Base-by-base conservation (phyloP, 306 rosid genomes). In the Cucumis hystrix region DNA sequence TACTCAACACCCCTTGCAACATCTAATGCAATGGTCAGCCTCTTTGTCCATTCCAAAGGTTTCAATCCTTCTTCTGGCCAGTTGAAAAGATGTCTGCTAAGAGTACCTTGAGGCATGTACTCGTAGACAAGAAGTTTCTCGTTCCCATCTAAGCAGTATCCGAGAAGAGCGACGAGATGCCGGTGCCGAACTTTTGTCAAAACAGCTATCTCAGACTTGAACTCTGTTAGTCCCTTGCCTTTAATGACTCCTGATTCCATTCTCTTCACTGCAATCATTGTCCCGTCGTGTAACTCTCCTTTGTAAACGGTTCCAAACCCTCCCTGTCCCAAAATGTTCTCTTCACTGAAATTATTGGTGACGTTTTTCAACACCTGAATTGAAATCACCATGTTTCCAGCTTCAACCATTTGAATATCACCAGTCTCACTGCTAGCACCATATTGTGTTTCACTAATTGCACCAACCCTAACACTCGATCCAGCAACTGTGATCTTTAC, bases 1-100 rank as follows among this genome's bases (percentile, higher is more conserved):
- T 93, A 93, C 87, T 93, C 98, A 17, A 93, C 98, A 59, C 90
- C 98, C 84, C 97, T 89, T 58, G 92, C 98, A 54, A 93, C 98
- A 79, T 93, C 98, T 41, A 93, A 86, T 57, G 98, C 98, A 76
- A 93, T 79, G 73, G 82, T 84, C 77, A 93, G 81, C 82, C 97
- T 89, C 81, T 78, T 87, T 41, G 85, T 91, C 98, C 97, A 93
- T 56, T 86, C 91, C 35, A 93, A 75, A 17, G 98, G 98, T 54
- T 83, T 78, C 47, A 87, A 76, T 51, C 93, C 96, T 88, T 91
- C 98, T 55, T 91, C 96, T 10, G 91, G 83, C 97, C 97, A 93
- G 86, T 88, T 87, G 60, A 93, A 93, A 63, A 93, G 79, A 84
- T 87, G 88, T 62, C 90, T 86, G 47, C 97, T 93, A 71, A 93